phyloP scores from a whole-genome alignment of 2,329 filamentous ascomycete species.

The Sporothrix inflata region DNA sequence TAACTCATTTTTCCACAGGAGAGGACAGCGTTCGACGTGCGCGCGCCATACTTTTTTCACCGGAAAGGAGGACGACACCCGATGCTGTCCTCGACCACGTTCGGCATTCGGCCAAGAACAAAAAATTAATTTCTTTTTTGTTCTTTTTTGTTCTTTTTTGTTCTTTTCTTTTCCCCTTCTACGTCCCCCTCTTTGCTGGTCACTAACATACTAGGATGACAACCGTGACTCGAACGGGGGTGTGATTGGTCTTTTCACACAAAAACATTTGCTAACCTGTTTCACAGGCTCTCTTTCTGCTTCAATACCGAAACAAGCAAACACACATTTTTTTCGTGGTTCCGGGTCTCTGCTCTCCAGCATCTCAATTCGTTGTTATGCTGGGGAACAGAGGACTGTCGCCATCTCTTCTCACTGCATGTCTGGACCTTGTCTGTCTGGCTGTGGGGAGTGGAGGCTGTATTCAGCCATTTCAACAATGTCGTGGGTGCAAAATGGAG shows the following conservation, averaged over 20 bases:
- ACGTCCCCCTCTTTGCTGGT: neutral
- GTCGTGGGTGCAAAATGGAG: neutral
- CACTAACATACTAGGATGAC: constrained; percentile 19
- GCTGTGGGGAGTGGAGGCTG: constrained; percentile 55
- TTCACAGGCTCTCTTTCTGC: neutral
- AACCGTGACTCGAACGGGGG: constrained; percentile 2
- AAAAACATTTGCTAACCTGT: neutral
- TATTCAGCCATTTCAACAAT: neutral
- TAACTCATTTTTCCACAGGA: constrained; percentile 4
- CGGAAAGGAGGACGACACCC: constrained; percentile 5
- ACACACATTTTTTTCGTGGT: constrained; percentile 11
- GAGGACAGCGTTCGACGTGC: constrained; percentile 11
- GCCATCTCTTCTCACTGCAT: constrained; percentile 57
- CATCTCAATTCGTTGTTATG: neutral
- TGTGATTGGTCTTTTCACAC: neutral
- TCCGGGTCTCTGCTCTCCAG: neutral
- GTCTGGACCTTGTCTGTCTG: constrained; percentile 48
- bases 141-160: neutral
- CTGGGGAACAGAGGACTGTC: constrained; percentile 28
- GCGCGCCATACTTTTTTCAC: neutral
- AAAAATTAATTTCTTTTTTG: neutral
- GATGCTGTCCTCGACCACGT: constrained; percentile 4
- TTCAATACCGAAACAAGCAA: neutral
- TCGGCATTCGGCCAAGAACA: constrained; percentile 15
- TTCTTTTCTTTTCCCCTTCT: neutral